Evolutionary conservation across 2,329 filamentous ascomycete species (phyloP), one percentile per base, ranked within the genome.

Genomic region (Waltergamsia citrina): DNA sequence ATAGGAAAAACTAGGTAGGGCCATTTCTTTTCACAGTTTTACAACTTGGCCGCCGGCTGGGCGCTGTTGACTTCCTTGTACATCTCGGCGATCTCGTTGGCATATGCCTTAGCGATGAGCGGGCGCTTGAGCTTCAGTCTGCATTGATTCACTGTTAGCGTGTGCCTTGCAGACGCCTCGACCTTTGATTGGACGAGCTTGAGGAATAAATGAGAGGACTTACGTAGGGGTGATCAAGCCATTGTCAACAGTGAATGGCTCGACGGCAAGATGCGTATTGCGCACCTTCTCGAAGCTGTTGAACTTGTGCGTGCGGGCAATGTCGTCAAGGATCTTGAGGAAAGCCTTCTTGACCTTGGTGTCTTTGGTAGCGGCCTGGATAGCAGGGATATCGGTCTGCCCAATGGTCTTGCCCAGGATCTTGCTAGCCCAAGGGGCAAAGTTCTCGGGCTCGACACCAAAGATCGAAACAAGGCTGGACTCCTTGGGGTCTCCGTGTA

Each of bases 211-310:
- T 8, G 11, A 21, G 19, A n/a, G 6, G 25, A 75, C 82, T 77
- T 73, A 90, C 84, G 85, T 93, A 16, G 85, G 85, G 15, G 85
- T 92, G 52, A 88, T 62, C 32, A 95, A 68, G 59, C 94, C 84
- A 53, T 98, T 98, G 33, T 94, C 88, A 43, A 96, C 78, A 1
- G 78, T 85, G 49, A 98, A 96, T 2, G 92, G 92, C 39, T 98
- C 92, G 11, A 95, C 47, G 48, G 82, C 79, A 45, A 98, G 61
- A 41, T 81, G 60, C 37, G 81, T 70, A 45, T 80, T 83, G 54
- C 72, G 75, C 30, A 96, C 80, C 43, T 77, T 76, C 69, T 98
- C 92, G 48, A 84, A 96, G 45, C 79, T 85, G 53, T 94, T 92
- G 58, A 98, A 88, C 63, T 92, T 94, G 57, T 84, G 77, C 62